phyloP scores from a whole-genome alignment of 164 flowering plant genomes.

The Cinnamomum chago region DNA sequence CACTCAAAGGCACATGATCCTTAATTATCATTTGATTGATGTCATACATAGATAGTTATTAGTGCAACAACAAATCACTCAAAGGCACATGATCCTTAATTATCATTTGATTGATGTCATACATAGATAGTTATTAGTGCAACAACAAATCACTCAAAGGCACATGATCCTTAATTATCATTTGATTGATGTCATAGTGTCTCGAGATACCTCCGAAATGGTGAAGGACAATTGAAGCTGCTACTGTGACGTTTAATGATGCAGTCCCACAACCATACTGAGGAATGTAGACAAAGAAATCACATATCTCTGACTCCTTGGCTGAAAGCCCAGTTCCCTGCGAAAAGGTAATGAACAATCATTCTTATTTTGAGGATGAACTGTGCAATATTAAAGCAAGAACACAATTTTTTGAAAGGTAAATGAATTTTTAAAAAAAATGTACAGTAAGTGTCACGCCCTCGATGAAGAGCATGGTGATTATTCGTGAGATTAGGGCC shows the following conservation, averaged over 20 bases:
- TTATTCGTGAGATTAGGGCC: too few species aligned
- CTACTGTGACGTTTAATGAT: constrained; percentile 95
- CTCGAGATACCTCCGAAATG: constrained; percentile 73
- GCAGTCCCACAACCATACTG: constrained; percentile 99
- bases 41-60: neutral
- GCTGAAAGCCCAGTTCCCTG: constrained; percentile 89
- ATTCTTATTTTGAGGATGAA: neutral
- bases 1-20: too few species aligned
- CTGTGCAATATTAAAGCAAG: too few species aligned
- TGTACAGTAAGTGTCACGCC: too few species aligned
- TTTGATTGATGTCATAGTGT: neutral
- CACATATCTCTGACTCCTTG: constrained; percentile 91
- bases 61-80: too few species aligned
- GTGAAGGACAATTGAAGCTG: constrained; percentile 95
- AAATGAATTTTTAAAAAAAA: too few species aligned
- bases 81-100: too few species aligned
- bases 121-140: neutral
- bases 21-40: neutral
- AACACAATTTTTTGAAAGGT: too few species aligned
- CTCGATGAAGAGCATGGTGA: too few species aligned
- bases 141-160: too few species aligned
- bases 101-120: neutral
- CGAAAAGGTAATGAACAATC: constrained; percentile 8
- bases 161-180: too few species aligned
- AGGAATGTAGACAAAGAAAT: constrained; percentile 92